Conservation (phyloP, 495 filamentous ascomycete genomes). For the Neurospora sp. region DNA sequence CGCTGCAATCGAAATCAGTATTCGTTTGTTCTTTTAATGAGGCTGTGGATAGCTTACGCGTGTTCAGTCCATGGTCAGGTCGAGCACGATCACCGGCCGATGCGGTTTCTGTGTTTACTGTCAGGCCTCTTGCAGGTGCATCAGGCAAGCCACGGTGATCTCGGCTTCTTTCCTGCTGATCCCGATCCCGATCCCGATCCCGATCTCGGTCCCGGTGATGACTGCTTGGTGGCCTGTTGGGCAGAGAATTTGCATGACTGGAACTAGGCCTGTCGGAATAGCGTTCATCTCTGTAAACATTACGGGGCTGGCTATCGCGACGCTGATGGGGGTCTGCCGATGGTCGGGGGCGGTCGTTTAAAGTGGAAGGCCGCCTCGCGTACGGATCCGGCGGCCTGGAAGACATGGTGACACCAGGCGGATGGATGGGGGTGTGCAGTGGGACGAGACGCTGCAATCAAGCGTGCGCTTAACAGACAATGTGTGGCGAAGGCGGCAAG, state of each 20-base stretch:
- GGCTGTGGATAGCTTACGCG: not conserved
- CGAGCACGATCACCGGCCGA: not conserved
- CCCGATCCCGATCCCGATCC: conserved; percentile 1
- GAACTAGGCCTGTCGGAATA: not conserved
- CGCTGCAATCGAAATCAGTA: not conserved
- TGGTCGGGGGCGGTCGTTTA: conserved; percentile 9
- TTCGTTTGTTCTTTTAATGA: not conserved
- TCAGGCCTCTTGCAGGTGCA: not conserved
- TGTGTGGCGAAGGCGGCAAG: not conserved
- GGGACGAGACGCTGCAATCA: not conserved
- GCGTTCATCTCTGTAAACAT: conserved; percentile 3
- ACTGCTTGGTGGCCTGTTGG: not conserved
- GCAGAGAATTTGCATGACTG: not conserved
- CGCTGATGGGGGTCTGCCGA: conserved; percentile 6
- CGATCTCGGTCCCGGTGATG: not conserved
- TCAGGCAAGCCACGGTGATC: not conserved
- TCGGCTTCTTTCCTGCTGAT: not conserved
- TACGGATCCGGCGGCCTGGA: conserved; percentile 11
- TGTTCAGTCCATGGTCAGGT: not conserved
- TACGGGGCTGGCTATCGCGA: conserved; percentile 3
- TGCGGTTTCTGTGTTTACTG: not conserved
- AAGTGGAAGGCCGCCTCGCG: conserved; percentile 10
- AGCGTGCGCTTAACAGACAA: not conserved
- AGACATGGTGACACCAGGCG: conserved; percentile 10
- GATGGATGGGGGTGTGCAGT: not conserved